These are phyloP conservation scores for Bimuria novae-zelandiae DNA, from an alignment of 2,329 filamentous ascomycete species.

Conservation along the genomic window DNA sequence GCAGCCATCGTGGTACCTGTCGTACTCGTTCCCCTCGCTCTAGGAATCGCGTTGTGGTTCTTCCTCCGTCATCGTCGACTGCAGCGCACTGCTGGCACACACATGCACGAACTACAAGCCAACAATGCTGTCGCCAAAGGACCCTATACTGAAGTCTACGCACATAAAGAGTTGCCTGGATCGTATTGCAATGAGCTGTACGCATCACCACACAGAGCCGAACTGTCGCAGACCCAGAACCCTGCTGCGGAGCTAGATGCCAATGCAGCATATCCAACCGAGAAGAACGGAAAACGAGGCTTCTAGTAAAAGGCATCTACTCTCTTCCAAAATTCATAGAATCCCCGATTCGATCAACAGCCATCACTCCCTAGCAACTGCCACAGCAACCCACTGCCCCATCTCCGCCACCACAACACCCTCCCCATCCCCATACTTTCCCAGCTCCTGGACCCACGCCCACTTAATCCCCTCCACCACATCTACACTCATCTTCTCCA, in stretches of 20 bases:
- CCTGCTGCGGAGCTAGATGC: slow-evolving; percentile 10
- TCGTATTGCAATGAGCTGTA: not conserved
- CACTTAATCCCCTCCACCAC: not conserved
- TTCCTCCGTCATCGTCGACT: slow-evolving; percentile 2
- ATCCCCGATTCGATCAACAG: too few relatives aligned
- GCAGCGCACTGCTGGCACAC: not conserved
- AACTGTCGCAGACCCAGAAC: not conserved
- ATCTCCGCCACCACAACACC: not conserved
- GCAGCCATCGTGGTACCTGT: slow-evolving; percentile 11
- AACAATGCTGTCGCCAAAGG: not conserved
- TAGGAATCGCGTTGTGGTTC: slow-evolving; percentile 6
- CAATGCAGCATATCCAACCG: too few relatives aligned
- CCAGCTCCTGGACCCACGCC: slow-evolving; percentile 1
- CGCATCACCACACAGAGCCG: not conserved
- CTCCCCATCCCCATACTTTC: not conserved
- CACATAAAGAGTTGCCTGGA: not conserved
- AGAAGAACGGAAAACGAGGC: too few relatives aligned
- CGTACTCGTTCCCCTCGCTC: slow-evolving; percentile 7
- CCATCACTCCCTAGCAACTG: too few relatives aligned
- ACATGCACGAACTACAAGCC: not conserved
- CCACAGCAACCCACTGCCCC: not conserved
- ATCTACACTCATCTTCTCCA: not conserved
- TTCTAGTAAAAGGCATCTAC: too few relatives aligned
- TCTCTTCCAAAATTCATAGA: too few relatives aligned
- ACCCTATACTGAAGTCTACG: not conserved